These are phyloP conservation scores for Aspergillus eucalypticola DNA, from an alignment of 2,329 filamentous ascomycete species.

Conservation along the genomic window DNA sequence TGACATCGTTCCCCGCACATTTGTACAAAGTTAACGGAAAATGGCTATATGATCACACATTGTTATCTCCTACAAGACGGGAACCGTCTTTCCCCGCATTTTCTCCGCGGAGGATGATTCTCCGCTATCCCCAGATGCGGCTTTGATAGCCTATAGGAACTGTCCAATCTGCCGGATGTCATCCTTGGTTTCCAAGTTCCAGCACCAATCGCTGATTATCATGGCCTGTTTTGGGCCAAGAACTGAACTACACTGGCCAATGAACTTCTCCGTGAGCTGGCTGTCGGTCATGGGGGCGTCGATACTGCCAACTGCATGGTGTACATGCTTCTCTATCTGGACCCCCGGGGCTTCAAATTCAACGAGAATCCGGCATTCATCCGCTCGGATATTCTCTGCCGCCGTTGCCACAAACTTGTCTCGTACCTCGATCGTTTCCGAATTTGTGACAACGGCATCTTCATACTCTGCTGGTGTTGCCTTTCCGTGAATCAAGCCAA, in stretches of 20 bases:
- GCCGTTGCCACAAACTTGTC: constrained; percentile 48
- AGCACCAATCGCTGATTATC: constrained; percentile 35
- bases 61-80: not conserved
- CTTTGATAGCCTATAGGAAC: constrained; percentile 9
- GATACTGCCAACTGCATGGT: constrained; percentile 54
- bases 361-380: constrained; percentile 46
- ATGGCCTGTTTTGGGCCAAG: constrained; percentile 42
- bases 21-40: not conserved
- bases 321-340: constrained; percentile 47
- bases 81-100: not conserved
- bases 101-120: not conserved
- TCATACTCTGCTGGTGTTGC: constrained; percentile 55
- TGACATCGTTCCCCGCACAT: not conserved
- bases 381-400: constrained; percentile 43
- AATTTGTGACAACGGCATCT: constrained; percentile 48
- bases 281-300: constrained; percentile 50
- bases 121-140: not conserved
- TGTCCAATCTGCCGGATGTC: constrained; percentile 33
- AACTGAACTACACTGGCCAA: constrained; percentile 48
- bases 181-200: constrained; percentile 34
- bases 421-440: constrained; percentile 45
- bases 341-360: constrained; percentile 38
- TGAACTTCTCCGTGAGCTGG: constrained; percentile 52
- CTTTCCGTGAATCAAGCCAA: constrained; percentile 54
- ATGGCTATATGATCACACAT: not conserved